Evolutionary conservation across 2,329 filamentous ascomycete species (phyloP).

Genomic region (Colletotrichum melonis): DNA sequence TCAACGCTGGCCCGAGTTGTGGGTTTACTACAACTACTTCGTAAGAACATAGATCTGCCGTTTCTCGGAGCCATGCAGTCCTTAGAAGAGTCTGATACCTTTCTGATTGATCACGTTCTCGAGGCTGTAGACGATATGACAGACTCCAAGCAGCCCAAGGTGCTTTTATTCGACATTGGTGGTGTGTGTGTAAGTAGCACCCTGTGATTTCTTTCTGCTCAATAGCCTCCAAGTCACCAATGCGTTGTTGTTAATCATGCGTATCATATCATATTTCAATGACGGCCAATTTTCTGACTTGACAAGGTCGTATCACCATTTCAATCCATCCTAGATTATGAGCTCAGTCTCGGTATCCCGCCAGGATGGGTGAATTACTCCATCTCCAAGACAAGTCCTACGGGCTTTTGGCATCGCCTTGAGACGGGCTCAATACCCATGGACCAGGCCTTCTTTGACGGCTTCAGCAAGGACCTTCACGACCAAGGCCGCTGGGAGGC

Average conservation of each 20-base stretch:
- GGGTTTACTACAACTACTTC: constrained; percentile 4
- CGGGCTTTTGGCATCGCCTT: constrained; percentile 88
- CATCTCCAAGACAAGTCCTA: constrained; percentile 81
- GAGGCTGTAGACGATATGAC: constrained; percentile 52
- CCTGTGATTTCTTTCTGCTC: constrained; percentile 3
- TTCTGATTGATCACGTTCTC: constrained; percentile 44
- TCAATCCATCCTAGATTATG: constrained; percentile 92
- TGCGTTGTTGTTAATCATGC: constrained; percentile 7
- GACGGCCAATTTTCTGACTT: neutral
- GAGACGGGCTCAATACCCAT: constrained; percentile 86
- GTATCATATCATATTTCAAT: neutral
- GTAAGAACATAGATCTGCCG: neutral
- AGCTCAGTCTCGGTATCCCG: constrained; percentile 79
- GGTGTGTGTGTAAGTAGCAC: constrained; percentile 86
- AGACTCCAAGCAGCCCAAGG: constrained; percentile 68
- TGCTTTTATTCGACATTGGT: constrained; percentile 93
- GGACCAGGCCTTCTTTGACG: constrained; percentile 78
- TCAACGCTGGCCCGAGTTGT: constrained; percentile 10
- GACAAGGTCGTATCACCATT: constrained; percentile 89
- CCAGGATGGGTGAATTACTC: constrained; percentile 92
- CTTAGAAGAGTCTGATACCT: constrained; percentile 27
- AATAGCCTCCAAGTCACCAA: no score
- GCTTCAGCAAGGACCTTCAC: constrained; percentile 81
- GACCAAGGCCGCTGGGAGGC: constrained; percentile 74
- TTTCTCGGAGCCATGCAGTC: constrained; percentile 24